These are phyloP conservation scores for Xylaria flabelliformis DNA, from an alignment of 495 filamentous ascomycete species.

Conservation along the genomic window DNA sequence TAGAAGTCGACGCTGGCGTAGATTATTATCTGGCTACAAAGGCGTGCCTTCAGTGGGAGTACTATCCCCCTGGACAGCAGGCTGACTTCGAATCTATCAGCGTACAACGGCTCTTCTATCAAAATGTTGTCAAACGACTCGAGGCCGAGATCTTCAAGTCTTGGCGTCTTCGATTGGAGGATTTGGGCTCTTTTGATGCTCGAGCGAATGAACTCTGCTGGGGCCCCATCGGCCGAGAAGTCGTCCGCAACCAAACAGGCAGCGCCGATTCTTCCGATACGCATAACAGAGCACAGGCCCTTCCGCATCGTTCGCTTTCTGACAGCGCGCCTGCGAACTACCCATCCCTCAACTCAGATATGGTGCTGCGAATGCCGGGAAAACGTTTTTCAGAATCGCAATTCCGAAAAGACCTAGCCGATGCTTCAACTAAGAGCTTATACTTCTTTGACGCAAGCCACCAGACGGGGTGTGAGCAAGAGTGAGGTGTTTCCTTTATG, in stretches of 20 bases:
- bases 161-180: constrained; percentile 42
- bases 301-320: background rate
- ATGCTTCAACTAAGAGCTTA: constrained; percentile 33
- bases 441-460: constrained; percentile 42
- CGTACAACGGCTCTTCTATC: constrained; percentile 45
- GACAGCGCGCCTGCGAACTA: background rate
- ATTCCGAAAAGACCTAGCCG: background rate
- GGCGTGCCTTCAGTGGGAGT: constrained; percentile 43
- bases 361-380: background rate
- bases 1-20: constrained; percentile 42
- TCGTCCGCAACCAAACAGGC: constrained; percentile 4
- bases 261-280: background rate
- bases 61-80: constrained; percentile 38
- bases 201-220: constrained; percentile 29
- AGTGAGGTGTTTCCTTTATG: constrained; percentile 32
- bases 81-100: constrained; percentile 39
- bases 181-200: constrained; percentile 42
- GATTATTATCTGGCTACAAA: constrained; percentile 48
- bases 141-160: constrained; percentile 45
- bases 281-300: background rate
- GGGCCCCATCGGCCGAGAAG: background rate
- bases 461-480: constrained; percentile 37
- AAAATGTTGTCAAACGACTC: constrained; percentile 46
- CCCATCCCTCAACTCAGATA: background rate
- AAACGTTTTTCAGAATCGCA: background rate